A percentile compares a stretch with the other conserved stretches of the same genome.
Conservation (phyloP, 2,329 filamentous ascomycete genomes). For the Chrysosphaeria jannelii region DNA sequence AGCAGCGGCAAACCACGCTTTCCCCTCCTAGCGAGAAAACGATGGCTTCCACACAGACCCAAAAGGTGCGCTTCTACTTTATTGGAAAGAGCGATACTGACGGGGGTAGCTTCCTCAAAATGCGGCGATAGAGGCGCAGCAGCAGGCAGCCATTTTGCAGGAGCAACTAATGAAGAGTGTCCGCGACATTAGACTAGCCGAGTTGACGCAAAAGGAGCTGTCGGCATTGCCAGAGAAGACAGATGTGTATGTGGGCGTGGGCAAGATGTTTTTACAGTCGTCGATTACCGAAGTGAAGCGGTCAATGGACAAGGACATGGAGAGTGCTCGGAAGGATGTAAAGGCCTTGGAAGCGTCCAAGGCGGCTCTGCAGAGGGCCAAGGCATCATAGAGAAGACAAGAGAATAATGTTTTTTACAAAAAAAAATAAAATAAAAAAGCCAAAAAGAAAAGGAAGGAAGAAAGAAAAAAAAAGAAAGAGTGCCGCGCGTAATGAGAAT, state of each 20-base stretch:
- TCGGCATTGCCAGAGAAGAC: slow-evolving; percentile 44
- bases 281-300: slow-evolving; percentile 42
- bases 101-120: no score
- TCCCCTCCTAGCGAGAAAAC: no score
- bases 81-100: not conserved
- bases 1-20: no score
- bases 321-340: slow-evolving; percentile 48
- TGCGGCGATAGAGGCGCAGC: slow-evolving; percentile 59
- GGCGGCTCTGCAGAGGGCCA: slow-evolving; percentile 22
- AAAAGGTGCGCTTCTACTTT: slow-evolving; percentile 33
- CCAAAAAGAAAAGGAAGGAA: not conserved
- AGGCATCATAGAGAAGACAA: slow-evolving; percentile 2
- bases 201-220: slow-evolving; percentile 64
- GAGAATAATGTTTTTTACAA: not conserved
- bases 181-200: slow-evolving; percentile 63
- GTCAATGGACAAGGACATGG: slow-evolving; percentile 45
- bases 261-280: slow-evolving; percentile 87
- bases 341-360: slow-evolving; percentile 75
- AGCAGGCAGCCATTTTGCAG: slow-evolving; percentile 68
- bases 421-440: not conserved
- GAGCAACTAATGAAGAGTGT: slow-evolving; percentile 64
- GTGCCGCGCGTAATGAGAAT: no score
- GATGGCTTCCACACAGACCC: no score
- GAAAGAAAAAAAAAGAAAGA: not conserved
- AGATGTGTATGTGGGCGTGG: slow-evolving; percentile 75